A percentile compares a stretch with the other conserved stretches of the same genome.
Evolutionary conservation across 768 basidiomycete species (phyloP).

Genomic region (Astraeus odoratus): DNA sequence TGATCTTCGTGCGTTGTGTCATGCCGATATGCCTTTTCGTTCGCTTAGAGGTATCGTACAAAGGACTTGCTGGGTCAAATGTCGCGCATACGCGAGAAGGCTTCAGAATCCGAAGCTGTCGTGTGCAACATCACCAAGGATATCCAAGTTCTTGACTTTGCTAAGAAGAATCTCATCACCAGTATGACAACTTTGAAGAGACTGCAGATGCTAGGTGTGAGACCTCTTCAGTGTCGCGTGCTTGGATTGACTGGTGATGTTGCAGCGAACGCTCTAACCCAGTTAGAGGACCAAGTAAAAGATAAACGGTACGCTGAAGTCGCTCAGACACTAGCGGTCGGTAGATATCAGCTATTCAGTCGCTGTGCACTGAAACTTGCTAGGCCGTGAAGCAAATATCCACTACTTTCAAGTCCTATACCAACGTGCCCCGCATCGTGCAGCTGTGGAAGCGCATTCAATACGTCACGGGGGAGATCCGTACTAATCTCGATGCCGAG

Average conservation of each 20-base stretch:
- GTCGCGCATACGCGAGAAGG: conserved; percentile 93
- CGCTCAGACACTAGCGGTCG: conserved; percentile 70
- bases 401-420: conserved; percentile 71
- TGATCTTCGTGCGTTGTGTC: conserved; percentile 71
- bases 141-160: conserved; percentile 88
- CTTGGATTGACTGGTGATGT: neutral
- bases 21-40: neutral
- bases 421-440: conserved; percentile 66
- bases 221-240: neutral
- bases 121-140: conserved; percentile 94
- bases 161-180: conserved; percentile 85
- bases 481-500: conserved; percentile 76
- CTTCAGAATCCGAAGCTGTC: conserved; percentile 93
- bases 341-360: conserved; percentile 27
- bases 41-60: conserved; percentile 6
- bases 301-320: conserved; percentile 80
- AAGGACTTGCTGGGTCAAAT: conserved; percentile 94
- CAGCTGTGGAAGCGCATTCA: conserved; percentile 76
- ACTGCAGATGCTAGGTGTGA: conserved; percentile 88
- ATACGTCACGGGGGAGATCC: conserved; percentile 76
- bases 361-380: neutral
- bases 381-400: conserved; percentile 89
- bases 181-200: conserved; percentile 89
- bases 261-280: conserved; percentile 74
- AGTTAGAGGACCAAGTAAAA: conserved; percentile 71